These are phyloP conservation scores for Zymoseptoria crescenta DNA, from an alignment of 2,329 filamentous ascomycete species.

Conservation along the genomic window DNA sequence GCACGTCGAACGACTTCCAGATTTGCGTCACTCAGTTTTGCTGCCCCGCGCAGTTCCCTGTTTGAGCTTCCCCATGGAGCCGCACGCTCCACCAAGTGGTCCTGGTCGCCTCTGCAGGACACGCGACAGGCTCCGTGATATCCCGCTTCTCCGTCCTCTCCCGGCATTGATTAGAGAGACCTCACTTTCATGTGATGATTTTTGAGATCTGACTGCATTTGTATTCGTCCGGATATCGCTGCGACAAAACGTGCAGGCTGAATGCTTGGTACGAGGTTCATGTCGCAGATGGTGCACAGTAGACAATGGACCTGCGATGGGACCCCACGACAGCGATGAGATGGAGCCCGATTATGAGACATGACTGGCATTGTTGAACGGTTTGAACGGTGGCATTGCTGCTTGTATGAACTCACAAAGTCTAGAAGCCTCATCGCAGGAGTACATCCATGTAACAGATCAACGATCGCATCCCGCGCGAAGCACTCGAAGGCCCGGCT, in stretches of 20 bases:
- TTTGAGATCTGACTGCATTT: neutral
- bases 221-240: neutral
- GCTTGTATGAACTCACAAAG: neutral
- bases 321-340: neutral
- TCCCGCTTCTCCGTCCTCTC: neutral
- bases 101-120: neutral
- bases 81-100: neutral
- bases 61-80: neutral
- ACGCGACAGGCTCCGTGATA: neutral
- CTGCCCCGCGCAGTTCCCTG: neutral
- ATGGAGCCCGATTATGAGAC: neutral
- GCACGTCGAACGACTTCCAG: neutral
- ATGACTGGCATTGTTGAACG: neutral
- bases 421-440: neutral
- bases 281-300: neutral
- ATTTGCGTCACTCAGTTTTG: neutral
- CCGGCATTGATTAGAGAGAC: neutral
- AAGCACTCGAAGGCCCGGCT: neutral
- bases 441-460: neutral
- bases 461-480: neutral
- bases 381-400: neutral
- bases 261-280: neutral
- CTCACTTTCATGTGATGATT: neutral
- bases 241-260: neutral
- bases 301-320: neutral